Percentiles rank a stretch among this genome's conserved stretches.
Conservation (phyloP, 495 filamentous ascomycete species). For the Neurospora pannonica region DNA sequence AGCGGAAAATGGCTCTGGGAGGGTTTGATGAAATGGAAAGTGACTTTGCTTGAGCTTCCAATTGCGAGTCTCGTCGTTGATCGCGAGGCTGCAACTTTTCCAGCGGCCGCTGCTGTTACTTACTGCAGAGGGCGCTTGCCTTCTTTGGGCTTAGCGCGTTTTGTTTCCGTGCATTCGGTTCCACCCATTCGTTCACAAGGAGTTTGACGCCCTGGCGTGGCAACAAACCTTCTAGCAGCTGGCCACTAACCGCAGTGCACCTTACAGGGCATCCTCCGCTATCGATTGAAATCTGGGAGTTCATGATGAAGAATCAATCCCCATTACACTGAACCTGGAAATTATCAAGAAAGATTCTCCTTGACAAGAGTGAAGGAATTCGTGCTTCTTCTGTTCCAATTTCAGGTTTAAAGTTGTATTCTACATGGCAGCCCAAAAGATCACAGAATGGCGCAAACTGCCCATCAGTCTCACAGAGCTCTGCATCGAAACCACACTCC, state of each 20-base stretch:
- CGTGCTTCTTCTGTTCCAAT: too few species aligned
- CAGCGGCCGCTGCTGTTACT: not conserved
- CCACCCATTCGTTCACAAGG: not conserved
- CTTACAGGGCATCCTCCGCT: not conserved
- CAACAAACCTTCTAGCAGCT: not conserved
- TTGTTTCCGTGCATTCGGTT: not conserved
- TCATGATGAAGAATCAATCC: too few species aligned
- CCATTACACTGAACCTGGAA: too few species aligned
- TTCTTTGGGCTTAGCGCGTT: conserved; percentile 8
- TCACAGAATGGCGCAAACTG: conserved; percentile 69
- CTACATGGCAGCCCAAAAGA: conserved; percentile 20
- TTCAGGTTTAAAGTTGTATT: too few species aligned
- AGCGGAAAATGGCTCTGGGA: not conserved
- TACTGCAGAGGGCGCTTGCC: conserved; percentile 5
- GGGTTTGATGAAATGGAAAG: not conserved
- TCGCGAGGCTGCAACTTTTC: conserved; percentile 35
- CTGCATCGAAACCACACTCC: conserved; percentile 81
- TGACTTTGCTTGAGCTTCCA: conserved; percentile 1
- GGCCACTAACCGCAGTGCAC: not conserved
- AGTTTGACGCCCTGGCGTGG: not conserved
- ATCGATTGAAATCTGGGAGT: too few species aligned
- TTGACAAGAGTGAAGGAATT: too few species aligned
- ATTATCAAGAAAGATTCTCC: too few species aligned
- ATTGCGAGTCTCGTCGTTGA: not conserved
- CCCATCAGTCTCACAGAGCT: conserved; percentile 72